Evolutionary conservation across 1,284 basidiomycete species (phyloP).

Genomic region (Austroboletus novae-zelandiae): DNA sequence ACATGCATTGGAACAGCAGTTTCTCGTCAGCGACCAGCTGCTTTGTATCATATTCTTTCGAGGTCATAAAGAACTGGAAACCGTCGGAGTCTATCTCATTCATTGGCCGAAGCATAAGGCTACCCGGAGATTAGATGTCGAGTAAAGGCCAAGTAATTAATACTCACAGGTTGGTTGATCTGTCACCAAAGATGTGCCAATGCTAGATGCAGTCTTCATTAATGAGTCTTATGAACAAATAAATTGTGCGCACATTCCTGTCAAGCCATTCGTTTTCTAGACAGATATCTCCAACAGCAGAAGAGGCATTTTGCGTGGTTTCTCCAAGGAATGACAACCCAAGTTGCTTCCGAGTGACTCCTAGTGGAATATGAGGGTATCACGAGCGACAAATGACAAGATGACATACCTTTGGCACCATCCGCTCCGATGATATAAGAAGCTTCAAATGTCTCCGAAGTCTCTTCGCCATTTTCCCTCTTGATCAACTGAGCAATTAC

Average conservation of each 20-base stretch:
- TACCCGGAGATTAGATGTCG: not conserved
- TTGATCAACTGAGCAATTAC: conserved; percentile 27
- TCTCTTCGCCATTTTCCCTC: conserved; percentile 14
- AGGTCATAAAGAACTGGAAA: conserved; percentile 34
- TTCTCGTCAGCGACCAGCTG: conserved; percentile 23
- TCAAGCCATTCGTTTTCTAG: conserved; percentile 30
- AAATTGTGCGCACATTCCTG: conserved; percentile 27
- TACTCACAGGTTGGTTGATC: conserved; percentile 9
- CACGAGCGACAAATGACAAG: not conserved
- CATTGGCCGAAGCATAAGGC: conserved; percentile 14
- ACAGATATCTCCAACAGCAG: conserved; percentile 42
- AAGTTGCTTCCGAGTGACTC: conserved; percentile 40
- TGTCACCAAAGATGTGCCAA: conserved; percentile 33
- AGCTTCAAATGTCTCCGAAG: conserved; percentile 20
- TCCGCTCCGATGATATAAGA: conserved; percentile 39
- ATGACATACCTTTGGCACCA: conserved; percentile 33
- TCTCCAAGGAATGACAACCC: conserved; percentile 47
- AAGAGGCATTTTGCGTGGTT: conserved; percentile 33
- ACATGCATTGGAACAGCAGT: conserved; percentile 17
- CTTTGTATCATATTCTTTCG: conserved; percentile 28
- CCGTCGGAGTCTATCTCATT: conserved; percentile 29
- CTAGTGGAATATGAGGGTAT: not conserved
- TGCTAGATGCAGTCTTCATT: conserved; percentile 12
- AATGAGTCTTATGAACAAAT: not conserved
- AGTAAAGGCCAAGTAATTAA: not conserved